Percentiles rank a stretch among this genome's conserved stretches.
Conservation (phyloP, 2,329 filamentous ascomycete genomes). For the Rutstroemia sp. region DNA sequence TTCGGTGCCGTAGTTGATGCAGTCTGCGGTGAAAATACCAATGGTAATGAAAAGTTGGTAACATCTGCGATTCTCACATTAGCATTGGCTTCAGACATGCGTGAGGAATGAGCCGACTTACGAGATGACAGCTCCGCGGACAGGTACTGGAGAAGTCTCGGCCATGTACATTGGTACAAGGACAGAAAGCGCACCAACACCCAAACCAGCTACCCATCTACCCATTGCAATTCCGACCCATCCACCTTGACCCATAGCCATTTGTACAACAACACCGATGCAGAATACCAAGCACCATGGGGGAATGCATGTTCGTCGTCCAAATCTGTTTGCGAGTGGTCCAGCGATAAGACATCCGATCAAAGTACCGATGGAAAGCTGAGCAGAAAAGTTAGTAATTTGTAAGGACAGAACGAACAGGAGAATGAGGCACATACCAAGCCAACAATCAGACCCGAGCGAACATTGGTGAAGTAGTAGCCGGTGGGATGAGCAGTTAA, state of each 20-base stretch:
- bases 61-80: slow-evolving; percentile 32
- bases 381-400: not conserved
- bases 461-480: slow-evolving; percentile 46
- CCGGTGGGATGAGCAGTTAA: slow-evolving; percentile 21
- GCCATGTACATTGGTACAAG: slow-evolving; percentile 62
- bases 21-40: slow-evolving; percentile 53
- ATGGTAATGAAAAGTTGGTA: slow-evolving; percentile 70
- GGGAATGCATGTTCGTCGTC: slow-evolving; percentile 51
- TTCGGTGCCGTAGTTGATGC: slow-evolving; percentile 44
- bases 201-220: slow-evolving; percentile 58
- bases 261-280: slow-evolving; percentile 59
- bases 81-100: slow-evolving; percentile 15
- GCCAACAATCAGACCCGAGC: slow-evolving; percentile 57
- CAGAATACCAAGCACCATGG: slow-evolving; percentile 49
- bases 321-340: slow-evolving; percentile 57
- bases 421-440: slow-evolving; percentile 27
- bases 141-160: slow-evolving; percentile 53
- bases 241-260: slow-evolving; percentile 42
- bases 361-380: slow-evolving; percentile 69
- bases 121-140: slow-evolving; percentile 55
- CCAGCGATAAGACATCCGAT: slow-evolving; percentile 70
- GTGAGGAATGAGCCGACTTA: slow-evolving; percentile 26
- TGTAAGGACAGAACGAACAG: not conserved
- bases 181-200: slow-evolving; percentile 59
- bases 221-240: slow-evolving; percentile 61